These are phyloP conservation scores for Triticum urartu DNA, from an alignment of 176 grass and related monocot species.

Conservation along the genomic window DNA sequence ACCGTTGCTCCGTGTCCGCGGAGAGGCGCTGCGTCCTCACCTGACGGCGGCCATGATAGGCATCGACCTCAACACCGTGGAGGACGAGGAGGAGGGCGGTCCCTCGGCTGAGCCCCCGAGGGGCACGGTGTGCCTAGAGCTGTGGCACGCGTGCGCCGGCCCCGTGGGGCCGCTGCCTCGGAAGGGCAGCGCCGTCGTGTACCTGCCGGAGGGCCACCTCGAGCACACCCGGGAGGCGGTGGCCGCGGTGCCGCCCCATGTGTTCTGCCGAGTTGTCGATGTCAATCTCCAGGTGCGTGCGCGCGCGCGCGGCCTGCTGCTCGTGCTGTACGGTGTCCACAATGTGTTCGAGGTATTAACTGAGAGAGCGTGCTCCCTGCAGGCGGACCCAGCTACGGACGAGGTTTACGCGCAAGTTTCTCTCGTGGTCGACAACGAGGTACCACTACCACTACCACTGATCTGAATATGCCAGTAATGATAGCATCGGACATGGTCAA, in stretches of 20 bases:
- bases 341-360: conserved; percentile 30
- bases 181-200: conserved; percentile 66
- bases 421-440: conserved; percentile 28
- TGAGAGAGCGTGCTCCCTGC: not conserved
- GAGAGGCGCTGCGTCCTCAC: conserved; percentile 2
- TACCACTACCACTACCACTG: not conserved
- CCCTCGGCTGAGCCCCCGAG: not conserved
- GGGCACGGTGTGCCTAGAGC: conserved; percentile 57
- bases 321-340: not conserved
- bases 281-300: conserved; percentile 74
- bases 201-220: conserved; percentile 75
- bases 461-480: not conserved
- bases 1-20: not conserved
- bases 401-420: conserved; percentile 76
- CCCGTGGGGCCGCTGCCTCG: conserved; percentile 50
- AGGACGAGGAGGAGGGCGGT: conserved; percentile 58
- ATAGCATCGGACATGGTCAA: conserved; percentile 8
- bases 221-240: conserved; percentile 37
- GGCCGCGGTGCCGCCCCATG: conserved; percentile 52
- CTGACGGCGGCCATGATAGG: conserved; percentile 20
- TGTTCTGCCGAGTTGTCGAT: conserved; percentile 82
- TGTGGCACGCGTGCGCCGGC: conserved; percentile 86
- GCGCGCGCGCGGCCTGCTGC: not conserved
- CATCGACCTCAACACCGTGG: conserved; percentile 82
- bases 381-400: conserved; percentile 78